These are phyloP conservation scores for Cyberlindnera maritima DNA, from an alignment of 805 yeast species.

Conservation along the genomic window DNA sequence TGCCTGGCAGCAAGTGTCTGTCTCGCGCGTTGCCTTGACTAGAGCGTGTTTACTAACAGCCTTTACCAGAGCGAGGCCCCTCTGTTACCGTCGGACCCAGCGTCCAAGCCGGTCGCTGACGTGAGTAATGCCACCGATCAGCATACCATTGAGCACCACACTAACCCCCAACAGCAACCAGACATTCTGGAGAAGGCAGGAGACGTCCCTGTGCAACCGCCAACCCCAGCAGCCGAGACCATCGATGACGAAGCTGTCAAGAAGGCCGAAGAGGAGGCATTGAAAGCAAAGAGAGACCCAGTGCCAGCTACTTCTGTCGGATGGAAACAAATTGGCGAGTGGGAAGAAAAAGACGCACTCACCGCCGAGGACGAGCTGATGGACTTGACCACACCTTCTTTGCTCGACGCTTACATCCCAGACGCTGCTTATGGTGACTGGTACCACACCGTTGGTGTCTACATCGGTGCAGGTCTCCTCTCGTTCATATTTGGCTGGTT, in stretches of 20 bases:
- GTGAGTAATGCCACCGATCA: constrained; percentile 11
- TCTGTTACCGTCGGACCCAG: constrained; percentile 20
- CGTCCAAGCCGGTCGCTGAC: constrained; percentile 17
- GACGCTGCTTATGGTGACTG: constrained; percentile 86
- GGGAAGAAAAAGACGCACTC: constrained; percentile 67
- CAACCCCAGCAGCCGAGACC: constrained; percentile 7
- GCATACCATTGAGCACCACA: neutral
- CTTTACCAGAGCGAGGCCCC: constrained; percentile 11
- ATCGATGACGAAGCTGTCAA: constrained; percentile 20
- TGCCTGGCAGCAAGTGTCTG: neutral
- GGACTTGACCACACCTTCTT: constrained; percentile 71
- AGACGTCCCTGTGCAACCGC: constrained; percentile 2
- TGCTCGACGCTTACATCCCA: constrained; percentile 74
- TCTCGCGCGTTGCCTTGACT: neutral
- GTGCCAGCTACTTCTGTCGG: constrained; percentile 76
- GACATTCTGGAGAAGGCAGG: constrained; percentile 20
- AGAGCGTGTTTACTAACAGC: constrained; percentile 3
- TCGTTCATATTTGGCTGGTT: constrained; percentile 82
- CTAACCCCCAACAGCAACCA: constrained; percentile 23
- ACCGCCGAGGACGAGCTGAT: constrained; percentile 65
- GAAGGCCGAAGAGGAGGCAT: constrained; percentile 28
- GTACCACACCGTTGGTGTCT: constrained; percentile 84
- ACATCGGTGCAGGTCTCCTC: constrained; percentile 62
- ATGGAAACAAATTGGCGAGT: constrained; percentile 92
- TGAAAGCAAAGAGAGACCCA: constrained; percentile 38